Conservation (phyloP, 2,329 filamentous ascomycete genomes). For the Trichophyton mentagrophytes region DNA sequence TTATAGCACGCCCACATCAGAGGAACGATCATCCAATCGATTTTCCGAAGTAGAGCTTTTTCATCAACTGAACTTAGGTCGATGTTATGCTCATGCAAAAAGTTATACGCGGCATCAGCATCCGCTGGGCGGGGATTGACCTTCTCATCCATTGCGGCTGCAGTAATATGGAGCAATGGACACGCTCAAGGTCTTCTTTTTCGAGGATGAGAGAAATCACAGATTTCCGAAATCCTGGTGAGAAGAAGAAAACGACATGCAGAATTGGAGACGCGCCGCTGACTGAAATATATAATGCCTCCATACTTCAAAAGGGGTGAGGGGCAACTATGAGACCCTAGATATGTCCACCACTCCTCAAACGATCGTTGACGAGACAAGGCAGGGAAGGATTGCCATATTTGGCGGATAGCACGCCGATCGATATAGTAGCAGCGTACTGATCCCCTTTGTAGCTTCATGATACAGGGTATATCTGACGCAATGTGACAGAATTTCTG, state of each 20-base stretch:
- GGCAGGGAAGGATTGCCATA: background rate
- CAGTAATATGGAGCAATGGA: background rate
- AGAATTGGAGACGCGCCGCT: background rate
- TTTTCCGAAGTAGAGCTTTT: slow-evolving; percentile 23
- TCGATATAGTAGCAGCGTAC: background rate
- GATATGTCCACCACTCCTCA: background rate
- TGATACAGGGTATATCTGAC: background rate
- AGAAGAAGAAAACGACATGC: background rate
- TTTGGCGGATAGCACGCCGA: background rate
- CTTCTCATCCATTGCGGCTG: background rate
- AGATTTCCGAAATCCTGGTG: background rate
- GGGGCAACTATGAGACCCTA: background rate
- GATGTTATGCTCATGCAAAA: slow-evolving; percentile 65
- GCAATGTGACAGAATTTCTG: background rate
- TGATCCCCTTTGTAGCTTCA: background rate
- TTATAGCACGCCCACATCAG: slow-evolving; percentile 42
- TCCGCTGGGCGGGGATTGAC: slow-evolving; percentile 32
- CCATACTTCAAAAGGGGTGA: background rate
- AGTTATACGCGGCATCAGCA: slow-evolving; percentile 79
- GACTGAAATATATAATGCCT: background rate
- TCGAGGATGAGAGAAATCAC: background rate
- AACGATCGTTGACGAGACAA: background rate
- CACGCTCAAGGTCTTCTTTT: background rate
- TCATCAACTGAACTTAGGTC: slow-evolving; percentile 44
- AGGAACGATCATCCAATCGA: slow-evolving; percentile 38